phyloP scores from a whole-genome alignment of 2,329 filamentous ascomycete species.

The Cercospora janseana region DNA sequence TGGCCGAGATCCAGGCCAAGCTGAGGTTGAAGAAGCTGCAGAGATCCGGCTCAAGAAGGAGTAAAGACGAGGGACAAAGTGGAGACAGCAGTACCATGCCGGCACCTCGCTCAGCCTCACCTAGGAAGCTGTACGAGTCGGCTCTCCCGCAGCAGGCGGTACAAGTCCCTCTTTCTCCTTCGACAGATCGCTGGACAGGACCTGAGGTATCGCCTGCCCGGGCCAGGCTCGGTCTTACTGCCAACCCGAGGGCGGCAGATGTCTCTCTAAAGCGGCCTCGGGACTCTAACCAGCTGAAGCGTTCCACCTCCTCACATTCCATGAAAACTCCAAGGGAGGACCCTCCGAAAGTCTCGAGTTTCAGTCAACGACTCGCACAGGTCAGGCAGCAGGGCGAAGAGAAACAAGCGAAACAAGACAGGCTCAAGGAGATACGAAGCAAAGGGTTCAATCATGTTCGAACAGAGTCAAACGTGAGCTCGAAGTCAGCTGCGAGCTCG shows the following conservation, averaged over 20 bases:
- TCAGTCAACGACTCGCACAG: slow-evolving; percentile 81
- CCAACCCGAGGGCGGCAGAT: slow-evolving; percentile 75
- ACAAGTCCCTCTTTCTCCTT: slow-evolving; percentile 75
- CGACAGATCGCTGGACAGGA: slow-evolving; percentile 49
- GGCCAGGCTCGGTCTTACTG: slow-evolving; percentile 82
- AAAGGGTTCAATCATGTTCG: slow-evolving; percentile 32
- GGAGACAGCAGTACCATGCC: slow-evolving; percentile 17
- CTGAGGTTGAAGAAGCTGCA: slow-evolving; percentile 83
- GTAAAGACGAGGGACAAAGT: slow-evolving; percentile 6
- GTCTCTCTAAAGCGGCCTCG: slow-evolving; percentile 75
- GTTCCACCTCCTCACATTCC: slow-evolving; percentile 19
- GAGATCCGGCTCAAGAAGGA: slow-evolving; percentile 27
- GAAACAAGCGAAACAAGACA: slow-evolving; percentile 45
- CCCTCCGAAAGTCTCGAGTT: slow-evolving; percentile 50
- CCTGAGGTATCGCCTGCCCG: slow-evolving; percentile 70
- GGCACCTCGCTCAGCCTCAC: slow-evolving; percentile 20
- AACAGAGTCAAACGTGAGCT: slow-evolving; percentile 8
- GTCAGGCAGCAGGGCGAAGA: slow-evolving; percentile 51
- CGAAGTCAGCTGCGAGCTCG: slow-evolving; percentile 4
- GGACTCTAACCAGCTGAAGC: slow-evolving; percentile 34
- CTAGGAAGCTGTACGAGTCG: slow-evolving; percentile 28
- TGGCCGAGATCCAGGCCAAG: slow-evolving; percentile 84
- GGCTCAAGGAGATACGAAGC: slow-evolving; percentile 45
- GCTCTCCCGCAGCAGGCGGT: slow-evolving; percentile 42
- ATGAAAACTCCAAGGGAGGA: slow-evolving; percentile 15